Conservation (phyloP, 2,329 filamentous ascomycete genomes). For the Fusarium sambucinum region DNA sequence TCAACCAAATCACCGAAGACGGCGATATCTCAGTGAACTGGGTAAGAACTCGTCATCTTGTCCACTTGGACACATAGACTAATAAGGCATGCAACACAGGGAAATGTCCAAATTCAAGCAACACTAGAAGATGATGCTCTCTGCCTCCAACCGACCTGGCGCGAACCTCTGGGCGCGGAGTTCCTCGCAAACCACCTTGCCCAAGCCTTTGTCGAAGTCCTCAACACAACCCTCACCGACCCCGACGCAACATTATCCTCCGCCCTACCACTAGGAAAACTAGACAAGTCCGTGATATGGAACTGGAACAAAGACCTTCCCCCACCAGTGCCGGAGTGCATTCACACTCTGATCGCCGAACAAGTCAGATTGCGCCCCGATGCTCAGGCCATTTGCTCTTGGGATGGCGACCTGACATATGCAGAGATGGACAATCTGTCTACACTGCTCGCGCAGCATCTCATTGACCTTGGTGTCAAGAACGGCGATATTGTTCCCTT, state of each 20-base stretch:
- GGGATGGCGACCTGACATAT: slow-evolving; percentile 51
- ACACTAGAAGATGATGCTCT: slow-evolving; percentile 32
- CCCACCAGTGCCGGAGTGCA: slow-evolving; percentile 29
- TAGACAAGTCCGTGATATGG: slow-evolving; percentile 44
- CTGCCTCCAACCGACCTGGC: slow-evolving; percentile 42
- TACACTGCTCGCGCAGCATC: slow-evolving; percentile 43
- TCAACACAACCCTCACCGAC: slow-evolving; percentile 41
- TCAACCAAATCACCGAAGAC: slow-evolving; percentile 21
- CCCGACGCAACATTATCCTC: slow-evolving; percentile 25
- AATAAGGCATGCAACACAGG: slow-evolving; percentile 23
- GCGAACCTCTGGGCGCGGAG: slow-evolving; percentile 43
- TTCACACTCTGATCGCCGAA: slow-evolving; percentile 45
- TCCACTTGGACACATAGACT: not conserved
- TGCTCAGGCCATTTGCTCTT: slow-evolving; percentile 48
- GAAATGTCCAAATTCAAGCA: slow-evolving; percentile 44
- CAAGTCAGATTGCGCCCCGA: slow-evolving; percentile 42
- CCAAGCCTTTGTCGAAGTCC: slow-evolving; percentile 40
- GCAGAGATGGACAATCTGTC: slow-evolving; percentile 42
- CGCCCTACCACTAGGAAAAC: slow-evolving; percentile 37
- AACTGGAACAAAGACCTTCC: slow-evolving; percentile 45
- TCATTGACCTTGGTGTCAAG: slow-evolving; percentile 41
- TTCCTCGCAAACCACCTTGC: slow-evolving; percentile 44
- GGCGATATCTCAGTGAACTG: slow-evolving; percentile 35
- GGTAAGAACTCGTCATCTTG: slow-evolving; percentile 25
- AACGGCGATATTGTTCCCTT: slow-evolving; percentile 48